Evolutionary conservation across 305 asterid species (phyloP).

Genomic region (Plantago lanceolata): DNA sequence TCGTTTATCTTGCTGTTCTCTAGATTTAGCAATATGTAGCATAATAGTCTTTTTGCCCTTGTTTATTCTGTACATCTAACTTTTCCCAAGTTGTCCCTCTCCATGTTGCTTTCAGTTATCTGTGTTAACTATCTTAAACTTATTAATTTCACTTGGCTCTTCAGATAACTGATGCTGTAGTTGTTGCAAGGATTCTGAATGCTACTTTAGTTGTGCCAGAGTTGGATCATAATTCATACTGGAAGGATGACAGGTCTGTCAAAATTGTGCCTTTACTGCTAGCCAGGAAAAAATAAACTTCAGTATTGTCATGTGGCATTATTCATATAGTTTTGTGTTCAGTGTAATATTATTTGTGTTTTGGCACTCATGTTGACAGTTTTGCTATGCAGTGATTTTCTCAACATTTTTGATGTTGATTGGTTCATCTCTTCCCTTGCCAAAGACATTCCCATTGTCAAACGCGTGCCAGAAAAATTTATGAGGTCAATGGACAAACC

Average conservation of each 20-base stretch:
- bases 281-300: conserved; percentile 4
- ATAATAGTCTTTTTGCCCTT: conserved; percentile 7
- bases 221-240: conserved; percentile 92
- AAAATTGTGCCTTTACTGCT: conserved; percentile 24
- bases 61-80: conserved; percentile 13
- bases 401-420: conserved; percentile 80
- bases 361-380: conserved; percentile 30
- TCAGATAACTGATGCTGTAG: conserved; percentile 99
- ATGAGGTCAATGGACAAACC: conserved; percentile 98
- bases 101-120: conserved; percentile 20
- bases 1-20: conserved; percentile 14
- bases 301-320: conserved; percentile 18
- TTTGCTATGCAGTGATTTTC: conserved; percentile 73
- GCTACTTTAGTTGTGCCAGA: conserved; percentile 97
- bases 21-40: conserved; percentile 19
- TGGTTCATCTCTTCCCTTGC: conserved; percentile 97
- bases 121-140: conserved; percentile 24
- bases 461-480: conserved; percentile 92
- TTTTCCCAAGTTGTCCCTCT: conserved; percentile 14
- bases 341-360: not conserved
- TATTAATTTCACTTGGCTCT: conserved; percentile 28
- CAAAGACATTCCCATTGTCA: conserved; percentile 82
- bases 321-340: conserved; percentile 8
- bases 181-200: conserved; percentile 90
- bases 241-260: conserved; percentile 96